Conservation (phyloP, 768 basidiomycete species). For the Boletus vinaceobasis region DNA sequence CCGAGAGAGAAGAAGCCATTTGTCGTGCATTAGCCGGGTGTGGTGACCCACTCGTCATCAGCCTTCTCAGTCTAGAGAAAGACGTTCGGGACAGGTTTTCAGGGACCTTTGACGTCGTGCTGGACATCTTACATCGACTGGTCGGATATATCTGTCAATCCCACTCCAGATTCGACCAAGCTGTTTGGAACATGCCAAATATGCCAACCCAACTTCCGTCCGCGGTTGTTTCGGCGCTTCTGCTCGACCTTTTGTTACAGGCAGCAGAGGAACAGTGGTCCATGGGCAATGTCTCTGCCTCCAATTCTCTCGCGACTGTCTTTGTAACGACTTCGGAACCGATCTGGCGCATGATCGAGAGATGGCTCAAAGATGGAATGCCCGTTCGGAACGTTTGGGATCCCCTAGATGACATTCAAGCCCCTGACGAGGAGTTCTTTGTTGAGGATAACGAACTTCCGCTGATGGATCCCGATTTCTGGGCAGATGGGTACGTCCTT, state of each 20-base stretch:
- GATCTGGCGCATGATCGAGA: conserved; percentile 66
- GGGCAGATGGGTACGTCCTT: conserved; percentile 68
- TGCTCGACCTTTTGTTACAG: conserved; percentile 64
- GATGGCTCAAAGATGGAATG: conserved; percentile 76
- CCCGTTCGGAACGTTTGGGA: conserved; percentile 40
- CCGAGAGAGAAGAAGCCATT: conserved; percentile 62
- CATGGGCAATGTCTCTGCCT: conserved; percentile 52
- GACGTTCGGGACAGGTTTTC: conserved; percentile 54
- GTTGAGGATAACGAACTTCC: conserved; percentile 68
- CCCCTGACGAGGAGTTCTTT: conserved; percentile 74
- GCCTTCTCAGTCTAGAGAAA: conserved; percentile 64
- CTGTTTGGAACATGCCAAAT: conserved; percentile 41
- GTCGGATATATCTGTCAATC: conserved; percentile 30
- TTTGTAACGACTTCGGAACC: conserved; percentile 66
- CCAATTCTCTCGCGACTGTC: conserved; percentile 56
- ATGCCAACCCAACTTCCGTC: conserved; percentile 43
- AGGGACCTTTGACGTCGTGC: conserved; percentile 53
- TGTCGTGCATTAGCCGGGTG: conserved; percentile 54
- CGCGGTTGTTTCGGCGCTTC: conserved; percentile 49
- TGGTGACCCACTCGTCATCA: conserved; percentile 45
- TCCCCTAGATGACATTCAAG: conserved; percentile 13
- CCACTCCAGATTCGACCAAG: conserved; percentile 24
- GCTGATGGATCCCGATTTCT: conserved; percentile 71
- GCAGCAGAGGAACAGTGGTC: conserved; percentile 56
- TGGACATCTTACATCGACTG: conserved; percentile 43